phyloP scores from a whole-genome alignment of 768 basidiomycete species.

The Lactarius evosmus region DNA sequence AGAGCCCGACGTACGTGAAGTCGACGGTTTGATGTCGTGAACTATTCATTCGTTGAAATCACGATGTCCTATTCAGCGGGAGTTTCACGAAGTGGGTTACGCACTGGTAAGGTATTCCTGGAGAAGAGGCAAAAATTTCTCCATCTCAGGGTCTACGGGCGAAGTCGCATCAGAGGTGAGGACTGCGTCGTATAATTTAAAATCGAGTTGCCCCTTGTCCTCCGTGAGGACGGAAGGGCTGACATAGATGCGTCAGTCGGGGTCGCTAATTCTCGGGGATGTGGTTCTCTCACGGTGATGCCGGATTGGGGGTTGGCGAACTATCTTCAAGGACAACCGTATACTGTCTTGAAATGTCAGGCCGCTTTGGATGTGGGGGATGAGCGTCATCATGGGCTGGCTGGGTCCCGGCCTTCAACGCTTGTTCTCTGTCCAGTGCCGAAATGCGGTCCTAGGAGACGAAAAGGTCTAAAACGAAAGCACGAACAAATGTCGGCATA shows the following conservation, averaged over 20 bases:
- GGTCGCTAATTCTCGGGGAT: neutral
- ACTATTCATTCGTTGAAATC: slow-evolving; percentile 8
- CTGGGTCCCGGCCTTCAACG: neutral
- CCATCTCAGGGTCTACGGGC: slow-evolving; percentile 57
- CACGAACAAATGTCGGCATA: neutral
- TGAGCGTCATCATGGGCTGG: neutral
- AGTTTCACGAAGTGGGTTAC: neutral
- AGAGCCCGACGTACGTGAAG: slow-evolving; percentile 12
- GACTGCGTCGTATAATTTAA: slow-evolving; percentile 74
- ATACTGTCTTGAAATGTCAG: slow-evolving; percentile 24
- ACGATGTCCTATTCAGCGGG: neutral
- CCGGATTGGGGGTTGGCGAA: slow-evolving; percentile 7
- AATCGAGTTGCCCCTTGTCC: slow-evolving; percentile 35
- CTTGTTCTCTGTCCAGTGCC: slow-evolving; percentile 30
- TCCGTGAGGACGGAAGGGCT: slow-evolving; percentile 54
- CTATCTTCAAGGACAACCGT: slow-evolving; percentile 20
- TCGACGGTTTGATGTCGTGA: slow-evolving; percentile 8
- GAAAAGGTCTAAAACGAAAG: neutral
- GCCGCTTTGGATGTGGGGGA: slow-evolving; percentile 11
- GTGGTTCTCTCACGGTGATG: slow-evolving; percentile 31
- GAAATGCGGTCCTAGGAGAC: slow-evolving; percentile 31
- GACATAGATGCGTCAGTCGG: neutral
- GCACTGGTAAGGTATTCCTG: slow-evolving; percentile 66
- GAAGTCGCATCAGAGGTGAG: slow-evolving; percentile 21
- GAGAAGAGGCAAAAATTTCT: slow-evolving; percentile 74